phyloP scores from a whole-genome alignment of 768 basidiomycete genomes.

The Tulasnella sp. region DNA sequence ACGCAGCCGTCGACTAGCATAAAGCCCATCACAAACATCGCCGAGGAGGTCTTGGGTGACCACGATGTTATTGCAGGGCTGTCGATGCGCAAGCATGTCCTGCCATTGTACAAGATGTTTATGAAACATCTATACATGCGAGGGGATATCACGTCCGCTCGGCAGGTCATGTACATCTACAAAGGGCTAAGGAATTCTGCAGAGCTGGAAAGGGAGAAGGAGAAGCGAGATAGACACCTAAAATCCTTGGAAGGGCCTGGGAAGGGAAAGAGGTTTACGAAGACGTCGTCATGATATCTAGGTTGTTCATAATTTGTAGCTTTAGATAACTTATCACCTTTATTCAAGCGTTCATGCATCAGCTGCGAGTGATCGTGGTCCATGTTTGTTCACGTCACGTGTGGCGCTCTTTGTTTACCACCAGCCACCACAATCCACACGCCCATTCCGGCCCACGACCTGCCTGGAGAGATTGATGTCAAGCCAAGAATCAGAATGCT shows the following conservation, averaged over 20 bases:
- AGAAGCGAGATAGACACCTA: not conserved
- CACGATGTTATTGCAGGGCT: conserved; percentile 37
- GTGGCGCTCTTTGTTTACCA: not conserved
- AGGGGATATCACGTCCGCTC: conserved; percentile 49
- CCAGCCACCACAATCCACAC: not conserved
- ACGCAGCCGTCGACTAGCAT: conserved; percentile 21
- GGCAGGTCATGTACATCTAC: conserved; percentile 29
- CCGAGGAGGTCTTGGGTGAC: not conserved
- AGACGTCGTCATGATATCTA: conserved; percentile 2
- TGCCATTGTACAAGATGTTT: conserved; percentile 70
- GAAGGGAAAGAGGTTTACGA: not conserved
- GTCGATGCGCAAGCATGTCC: conserved; percentile 56
- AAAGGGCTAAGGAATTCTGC: conserved; percentile 8
- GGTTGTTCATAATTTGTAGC: conserved; percentile 10
- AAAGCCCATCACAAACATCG: not conserved
- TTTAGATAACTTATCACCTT: conserved; percentile 5
- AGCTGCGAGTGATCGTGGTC: too few species aligned
- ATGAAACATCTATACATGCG: conserved; percentile 57
- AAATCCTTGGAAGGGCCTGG: not conserved
- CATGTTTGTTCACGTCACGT: too few species aligned
- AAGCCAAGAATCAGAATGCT: not conserved
- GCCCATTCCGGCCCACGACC: not conserved
- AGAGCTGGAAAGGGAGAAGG: not conserved
- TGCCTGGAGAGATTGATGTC: not conserved
- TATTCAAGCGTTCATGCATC: not conserved